Evolutionary conservation across 2,329 filamentous ascomycete genomes (phyloP).

Genomic region (Xylaria sp.): DNA sequence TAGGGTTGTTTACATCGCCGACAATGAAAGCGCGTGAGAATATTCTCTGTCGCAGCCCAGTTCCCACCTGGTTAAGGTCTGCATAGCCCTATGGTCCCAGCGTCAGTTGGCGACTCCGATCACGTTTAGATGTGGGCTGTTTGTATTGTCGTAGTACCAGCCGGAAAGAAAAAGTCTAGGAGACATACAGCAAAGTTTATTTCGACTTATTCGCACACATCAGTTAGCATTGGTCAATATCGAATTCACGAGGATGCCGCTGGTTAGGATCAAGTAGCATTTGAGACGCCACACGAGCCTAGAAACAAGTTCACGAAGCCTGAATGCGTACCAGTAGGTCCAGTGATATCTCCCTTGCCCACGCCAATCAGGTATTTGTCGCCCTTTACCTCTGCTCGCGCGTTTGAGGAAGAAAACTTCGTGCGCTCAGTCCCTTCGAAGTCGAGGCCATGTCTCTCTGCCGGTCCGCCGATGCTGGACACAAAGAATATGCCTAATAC

Average conservation of each 20-base stretch:
- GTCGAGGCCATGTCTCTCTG: conserved; percentile 35
- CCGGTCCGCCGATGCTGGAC: conserved; percentile 36
- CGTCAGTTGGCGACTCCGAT: conserved; percentile 14
- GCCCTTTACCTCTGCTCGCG: conserved; percentile 46
- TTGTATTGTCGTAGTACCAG: background rate
- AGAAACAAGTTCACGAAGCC: conserved; percentile 6
- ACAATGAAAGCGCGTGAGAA: conserved; percentile 91
- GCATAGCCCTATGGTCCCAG: conserved; percentile 34
- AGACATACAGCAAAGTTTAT: conserved; percentile 84
- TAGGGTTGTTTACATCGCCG: conserved; percentile 71
- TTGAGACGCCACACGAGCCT: background rate
- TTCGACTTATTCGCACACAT: conserved; percentile 66
- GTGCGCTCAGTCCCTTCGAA: conserved; percentile 35
- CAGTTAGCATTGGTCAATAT: conserved; percentile 28
- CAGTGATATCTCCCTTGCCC: conserved; percentile 66
- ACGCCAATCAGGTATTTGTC: conserved; percentile 63
- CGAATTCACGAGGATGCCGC: background rate
- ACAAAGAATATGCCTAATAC: conserved; percentile 50
- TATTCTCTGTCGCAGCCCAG: conserved; percentile 83
- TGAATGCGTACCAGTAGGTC: conserved; percentile 66
- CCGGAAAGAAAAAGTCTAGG: background rate
- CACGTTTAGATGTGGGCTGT: conserved; percentile 67
- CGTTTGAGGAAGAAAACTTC: conserved; percentile 31
- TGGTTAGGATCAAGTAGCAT: background rate
- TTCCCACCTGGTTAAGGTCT: conserved; percentile 71